Base-by-base conservation (phyloP, 164 flowering plant species). In the Umbilicus rupestris region DNA sequence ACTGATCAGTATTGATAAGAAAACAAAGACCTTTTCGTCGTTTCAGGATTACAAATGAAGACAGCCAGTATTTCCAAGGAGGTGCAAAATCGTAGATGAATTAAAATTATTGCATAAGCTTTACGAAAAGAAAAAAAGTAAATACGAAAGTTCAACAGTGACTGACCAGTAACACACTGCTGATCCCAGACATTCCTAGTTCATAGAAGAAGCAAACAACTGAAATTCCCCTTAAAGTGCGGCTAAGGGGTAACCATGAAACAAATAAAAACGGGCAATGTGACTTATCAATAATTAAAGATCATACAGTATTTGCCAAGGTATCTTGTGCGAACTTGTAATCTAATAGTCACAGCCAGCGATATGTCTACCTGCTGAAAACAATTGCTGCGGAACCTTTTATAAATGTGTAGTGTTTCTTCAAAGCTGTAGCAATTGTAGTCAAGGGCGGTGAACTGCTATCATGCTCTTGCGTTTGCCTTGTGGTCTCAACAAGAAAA, bases 181-280 rank as follows among this genome's bases (percentile, higher is more conserved):
- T 87, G 75, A 91, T 91, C 68, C 96, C 94, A 20, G 97, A 87
- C 94, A 86, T 87, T 65, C 97, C 96, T 80, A 91, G 68, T 73
- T 85, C 87, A 74, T 84, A 86, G 84, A 91, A 87, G 81, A 91
- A 89, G 64, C 85, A 83, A 74, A 89, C 85, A 58, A 84, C 65
- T 62, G 92, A 73, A 58, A 87, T 84, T 44, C 84, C 77, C 70
- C 74, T 78, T 1, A 91, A 84, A 55, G 89, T 82, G 20, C 74
- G 79, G 73, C 96, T 91, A 84, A 33, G 42, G 60, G 64, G 26
- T 50, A 24, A 50, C 14, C 28, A 50, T 22, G 57, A 50, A 22
- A 22, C 28, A 35, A 35, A 35, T 35, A 35, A 3, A 35, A 35
- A 35, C 37, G 37, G 37, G 6, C 7, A 11, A 14, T 39, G 17